Percentiles rank a stretch among this genome's conserved stretches.
Conservation (phyloP, 148 eudicot genomes). For the Vaccinium macrocarpon region DNA sequence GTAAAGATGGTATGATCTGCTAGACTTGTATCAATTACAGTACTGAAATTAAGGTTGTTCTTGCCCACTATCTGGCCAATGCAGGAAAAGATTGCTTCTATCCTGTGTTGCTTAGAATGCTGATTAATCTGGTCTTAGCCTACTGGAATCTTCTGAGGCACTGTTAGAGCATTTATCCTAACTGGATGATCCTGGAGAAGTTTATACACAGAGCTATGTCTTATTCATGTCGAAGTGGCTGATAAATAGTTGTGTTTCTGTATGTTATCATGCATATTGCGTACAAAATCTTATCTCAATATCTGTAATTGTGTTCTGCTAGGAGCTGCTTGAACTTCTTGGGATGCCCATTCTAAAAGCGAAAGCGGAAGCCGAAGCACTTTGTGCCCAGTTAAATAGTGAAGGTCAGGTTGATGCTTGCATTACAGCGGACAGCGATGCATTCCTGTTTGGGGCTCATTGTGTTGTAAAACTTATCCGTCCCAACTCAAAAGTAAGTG, state of each 20-base stretch:
- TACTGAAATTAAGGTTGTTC: background rate
- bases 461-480: conserved; percentile 67
- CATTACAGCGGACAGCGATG: conserved; percentile 91
- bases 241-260: background rate
- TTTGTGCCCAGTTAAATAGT: conserved; percentile 81
- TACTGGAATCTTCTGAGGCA: background rate
- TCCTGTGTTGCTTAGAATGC: background rate
- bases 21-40: background rate
- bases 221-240: background rate
- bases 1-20: background rate
- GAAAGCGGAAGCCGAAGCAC: conserved; percentile 87
- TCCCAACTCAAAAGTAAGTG: conserved; percentile 68
- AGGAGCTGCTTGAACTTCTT: conserved; percentile 86
- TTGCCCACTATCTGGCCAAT: background rate
- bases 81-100: conserved; percentile 1
- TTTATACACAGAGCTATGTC: background rate
- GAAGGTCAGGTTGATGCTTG: conserved; percentile 92
- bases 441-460: conserved; percentile 83
- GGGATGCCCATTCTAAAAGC: conserved; percentile 89
- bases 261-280: background rate
- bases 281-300: background rate
- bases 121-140: background rate
- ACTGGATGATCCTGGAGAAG: background rate
- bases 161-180: background rate
- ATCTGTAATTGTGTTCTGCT: conserved; percentile 10